These are phyloP conservation scores for Macrolepiota albuminosa DNA, from an alignment of 768 basidiomycete genomes.

Conservation along the genomic window DNA sequence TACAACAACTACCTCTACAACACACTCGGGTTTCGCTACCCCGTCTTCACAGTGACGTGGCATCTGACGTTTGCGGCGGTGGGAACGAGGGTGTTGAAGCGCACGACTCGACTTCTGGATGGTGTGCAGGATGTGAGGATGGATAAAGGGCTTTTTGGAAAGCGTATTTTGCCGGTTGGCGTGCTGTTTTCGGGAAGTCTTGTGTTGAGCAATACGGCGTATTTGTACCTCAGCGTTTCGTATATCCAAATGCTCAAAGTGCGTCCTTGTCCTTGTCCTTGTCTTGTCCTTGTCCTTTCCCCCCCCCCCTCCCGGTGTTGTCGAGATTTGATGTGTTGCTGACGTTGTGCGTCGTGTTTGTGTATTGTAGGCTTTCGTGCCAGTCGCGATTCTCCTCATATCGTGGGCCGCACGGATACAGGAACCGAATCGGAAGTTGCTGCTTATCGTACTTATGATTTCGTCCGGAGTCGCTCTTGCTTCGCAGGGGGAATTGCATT, in stretches of 20 bases:
- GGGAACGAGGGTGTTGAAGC: conserved; percentile 81
- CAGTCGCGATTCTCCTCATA: conserved; percentile 88
- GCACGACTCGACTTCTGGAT: conserved; percentile 78
- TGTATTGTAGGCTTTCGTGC: conserved; percentile 70
- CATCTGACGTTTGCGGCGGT: conserved; percentile 75
- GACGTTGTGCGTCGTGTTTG: too few relatives aligned
- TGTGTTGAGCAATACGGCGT: conserved; percentile 87
- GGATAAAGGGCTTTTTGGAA: conserved; percentile 71
- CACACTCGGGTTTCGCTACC: conserved; percentile 78
- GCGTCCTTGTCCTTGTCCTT: too few relatives aligned
- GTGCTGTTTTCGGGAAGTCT: conserved; percentile 90
- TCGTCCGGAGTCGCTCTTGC: conserved; percentile 87
- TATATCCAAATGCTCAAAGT: conserved; percentile 97
- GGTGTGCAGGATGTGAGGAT: conserved; percentile 76
- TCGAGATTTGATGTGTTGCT: too few relatives aligned
- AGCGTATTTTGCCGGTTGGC: conserved; percentile 91
- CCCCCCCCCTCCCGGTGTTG: too few relatives aligned
- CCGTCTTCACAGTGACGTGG: conserved; percentile 91
- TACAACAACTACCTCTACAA: conserved; percentile 95
- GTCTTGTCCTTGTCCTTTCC: too few relatives aligned
- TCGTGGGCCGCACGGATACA: conserved; percentile 88
- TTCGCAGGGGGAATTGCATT: conserved; percentile 83
- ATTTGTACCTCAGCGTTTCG: conserved; percentile 84
- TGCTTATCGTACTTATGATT: conserved; percentile 85
- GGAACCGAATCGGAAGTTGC: conserved; percentile 78